Evolutionary conservation across 441 rosid species (phyloP).

Genomic region (Isatis lusitanica): DNA sequence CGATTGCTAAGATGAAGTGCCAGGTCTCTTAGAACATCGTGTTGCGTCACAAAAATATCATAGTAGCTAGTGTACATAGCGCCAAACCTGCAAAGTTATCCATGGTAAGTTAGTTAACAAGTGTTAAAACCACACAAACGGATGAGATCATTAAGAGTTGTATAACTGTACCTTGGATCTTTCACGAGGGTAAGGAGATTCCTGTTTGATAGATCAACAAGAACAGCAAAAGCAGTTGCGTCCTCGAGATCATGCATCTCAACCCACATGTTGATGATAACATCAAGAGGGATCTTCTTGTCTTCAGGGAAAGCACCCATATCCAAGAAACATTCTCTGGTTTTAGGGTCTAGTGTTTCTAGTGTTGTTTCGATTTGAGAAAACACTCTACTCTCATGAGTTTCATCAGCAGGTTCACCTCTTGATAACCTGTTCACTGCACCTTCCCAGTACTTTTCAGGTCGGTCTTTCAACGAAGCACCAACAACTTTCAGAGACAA

Average conservation of each 20-base stretch:
- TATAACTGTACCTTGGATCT: slow-evolving; percentile 53
- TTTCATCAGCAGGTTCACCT: slow-evolving; percentile 69
- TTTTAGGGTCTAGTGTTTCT: slow-evolving; percentile 52
- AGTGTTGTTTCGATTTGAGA: slow-evolving; percentile 66
- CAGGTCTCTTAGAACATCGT: slow-evolving; percentile 80
- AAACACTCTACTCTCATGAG: slow-evolving; percentile 63
- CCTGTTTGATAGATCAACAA: slow-evolving; percentile 73
- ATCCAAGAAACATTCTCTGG: slow-evolving; percentile 79
- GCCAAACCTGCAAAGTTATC: slow-evolving; percentile 51
- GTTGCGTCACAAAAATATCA: slow-evolving; percentile 73
- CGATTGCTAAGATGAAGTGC: slow-evolving; percentile 63
- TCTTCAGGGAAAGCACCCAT: slow-evolving; percentile 88
- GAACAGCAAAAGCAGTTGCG: slow-evolving; percentile 70
- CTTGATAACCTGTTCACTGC: slow-evolving; percentile 56
- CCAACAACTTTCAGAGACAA: slow-evolving; percentile 85
- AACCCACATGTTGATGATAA: slow-evolving; percentile 75
- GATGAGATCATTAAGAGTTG: slow-evolving; percentile 10
- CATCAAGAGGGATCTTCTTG: slow-evolving; percentile 76
- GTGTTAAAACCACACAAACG: background rate
- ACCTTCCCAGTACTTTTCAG: slow-evolving; percentile 68
- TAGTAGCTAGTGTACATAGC: slow-evolving; percentile 61
- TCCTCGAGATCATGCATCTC: slow-evolving; percentile 57
- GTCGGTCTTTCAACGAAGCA: slow-evolving; percentile 57
- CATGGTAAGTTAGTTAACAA: background rate
- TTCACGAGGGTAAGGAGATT: slow-evolving; percentile 76